These are phyloP conservation scores for Lactarius akahatsu DNA, from an alignment of 768 basidiomycete genomes.

Conservation along the genomic window DNA sequence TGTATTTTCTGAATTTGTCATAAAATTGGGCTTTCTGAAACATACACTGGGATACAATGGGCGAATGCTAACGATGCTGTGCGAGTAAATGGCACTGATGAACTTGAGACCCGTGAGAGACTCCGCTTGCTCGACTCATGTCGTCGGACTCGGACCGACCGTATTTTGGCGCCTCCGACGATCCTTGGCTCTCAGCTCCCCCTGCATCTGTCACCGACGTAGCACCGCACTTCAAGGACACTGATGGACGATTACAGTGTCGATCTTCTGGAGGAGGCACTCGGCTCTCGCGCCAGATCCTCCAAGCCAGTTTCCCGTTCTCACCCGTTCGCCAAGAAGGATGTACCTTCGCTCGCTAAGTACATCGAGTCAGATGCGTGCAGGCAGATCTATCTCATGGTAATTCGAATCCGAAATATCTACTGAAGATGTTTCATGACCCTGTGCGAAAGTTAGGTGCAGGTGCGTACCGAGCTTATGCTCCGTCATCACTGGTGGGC, in stretches of 20 bases:
- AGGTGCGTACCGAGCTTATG: constrained; percentile 17
- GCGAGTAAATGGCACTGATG: not conserved
- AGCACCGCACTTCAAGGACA: not conserved
- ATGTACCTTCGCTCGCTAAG: constrained; percentile 32
- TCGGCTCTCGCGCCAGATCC: not conserved
- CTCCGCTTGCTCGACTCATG: not conserved
- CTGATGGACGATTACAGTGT: constrained; percentile 21
- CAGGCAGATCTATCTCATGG: constrained; percentile 36
- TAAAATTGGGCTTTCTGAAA: not conserved
- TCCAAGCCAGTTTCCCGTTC: not conserved
- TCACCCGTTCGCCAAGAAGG: constrained; percentile 20
- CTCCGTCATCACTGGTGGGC: not conserved
- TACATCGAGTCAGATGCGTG: constrained; percentile 36
- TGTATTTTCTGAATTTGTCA: not conserved
- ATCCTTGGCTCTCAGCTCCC: not conserved
- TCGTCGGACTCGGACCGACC: not conserved
- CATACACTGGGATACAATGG: not conserved
- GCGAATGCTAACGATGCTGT: not conserved
- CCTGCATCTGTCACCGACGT: not conserved
- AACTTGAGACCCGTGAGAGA: not conserved
- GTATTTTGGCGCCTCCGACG: not conserved
- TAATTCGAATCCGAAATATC: constrained; percentile 20
- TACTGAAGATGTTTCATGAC: not conserved
- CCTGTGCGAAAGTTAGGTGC: constrained; percentile 25
- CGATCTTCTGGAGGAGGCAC: constrained; percentile 7